These are phyloP conservation scores for Ascosphaera aggregata DNA, from an alignment of 2,329 filamentous ascomycete genomes.

Conservation along the genomic window DNA sequence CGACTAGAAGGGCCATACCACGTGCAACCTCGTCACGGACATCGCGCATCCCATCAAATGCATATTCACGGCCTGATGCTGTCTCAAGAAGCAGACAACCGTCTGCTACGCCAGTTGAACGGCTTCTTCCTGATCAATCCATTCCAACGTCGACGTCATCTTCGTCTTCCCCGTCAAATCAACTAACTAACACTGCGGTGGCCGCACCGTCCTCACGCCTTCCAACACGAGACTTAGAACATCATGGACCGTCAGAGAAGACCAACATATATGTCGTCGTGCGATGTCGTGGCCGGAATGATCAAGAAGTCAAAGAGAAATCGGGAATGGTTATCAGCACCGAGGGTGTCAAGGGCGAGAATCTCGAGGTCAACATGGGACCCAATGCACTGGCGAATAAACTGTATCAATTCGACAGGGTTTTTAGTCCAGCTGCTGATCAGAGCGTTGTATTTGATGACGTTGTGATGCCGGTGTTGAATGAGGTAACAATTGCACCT, in stretches of 20 bases:
- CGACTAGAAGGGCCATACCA: background rate
- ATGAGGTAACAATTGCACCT: no score
- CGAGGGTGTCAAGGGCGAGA: slow-evolving; percentile 67
- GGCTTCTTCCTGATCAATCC: background rate
- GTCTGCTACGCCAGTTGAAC: background rate
- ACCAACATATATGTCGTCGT: slow-evolving; percentile 98
- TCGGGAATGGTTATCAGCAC: slow-evolving; percentile 79
- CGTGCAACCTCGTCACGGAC: background rate
- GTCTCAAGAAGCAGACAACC: background rate
- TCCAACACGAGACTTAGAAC: background rate
- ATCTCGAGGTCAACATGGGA: slow-evolving; percentile 74
- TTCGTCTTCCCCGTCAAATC: no score
- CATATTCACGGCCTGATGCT: background rate
- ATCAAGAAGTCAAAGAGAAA: slow-evolving; percentile 82
- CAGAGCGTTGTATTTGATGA: slow-evolving; percentile 90
- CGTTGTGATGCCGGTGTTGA: slow-evolving; percentile 75
- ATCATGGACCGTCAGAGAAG: slow-evolving; percentile 34
- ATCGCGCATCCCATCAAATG: background rate
- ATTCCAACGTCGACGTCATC: background rate
- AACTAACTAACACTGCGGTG: background rate
- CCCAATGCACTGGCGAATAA: slow-evolving; percentile 86
- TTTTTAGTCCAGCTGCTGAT: slow-evolving; percentile 86
- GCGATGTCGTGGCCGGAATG: slow-evolving; percentile 74
- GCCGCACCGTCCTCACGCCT: background rate
- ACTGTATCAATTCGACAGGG: slow-evolving; percentile 88